Base-by-base conservation (phyloP, 2,329 filamentous ascomycete genomes). In the Orbilia brochopaga region DNA sequence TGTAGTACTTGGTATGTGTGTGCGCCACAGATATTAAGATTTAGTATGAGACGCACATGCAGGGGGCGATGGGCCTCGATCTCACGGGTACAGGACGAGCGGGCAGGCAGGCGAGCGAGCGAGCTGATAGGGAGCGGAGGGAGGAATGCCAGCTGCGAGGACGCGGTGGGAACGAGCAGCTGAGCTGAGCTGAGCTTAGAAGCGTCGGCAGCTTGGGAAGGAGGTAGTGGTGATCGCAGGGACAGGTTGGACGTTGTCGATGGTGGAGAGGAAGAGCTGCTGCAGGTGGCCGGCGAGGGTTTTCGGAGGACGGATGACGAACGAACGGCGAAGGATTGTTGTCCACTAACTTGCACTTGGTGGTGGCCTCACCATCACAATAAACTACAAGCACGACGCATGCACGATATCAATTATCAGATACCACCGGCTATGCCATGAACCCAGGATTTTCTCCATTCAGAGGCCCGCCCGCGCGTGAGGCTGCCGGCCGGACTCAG, bases 31-130 rank as follows among this genome's bases (percentile, higher is more conserved):
- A 19, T 10, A 19, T 48, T 19, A 23, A 23, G 44, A 48, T 48
- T 48, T 48, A 17, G 44, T 23, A 48, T 11, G 44, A 17, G 7
- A 48, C 19, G 44, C 8, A 48, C 37, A 48, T 48, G 44, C 44
- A 48, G 44, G 44, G 27, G 44, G 44, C 44, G 44, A 48, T 48
- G 44, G 44, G 40, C 5, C 21, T 48, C 7, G 44, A 48, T 48
- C 44, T 21, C 19, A 48, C 44, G 44, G 19, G 8, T 5, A 19
- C 44, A 23, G 40, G 17, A n/a, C 5, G 4, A 10, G 40, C 40
- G n/a, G n/a, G n/a, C 40, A n/a, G n/a, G 2, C 44, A 48, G 44
- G 44, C 44, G 44, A 21, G 44, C 17, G 17, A 21, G 44, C 8
- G 19, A 48, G n/a, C n/a, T 8, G 8, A 21, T 10, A 19, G 17